phyloP scores from a whole-genome alignment of 805 yeast genomes.

The Kodamaea leandrae region DNA sequence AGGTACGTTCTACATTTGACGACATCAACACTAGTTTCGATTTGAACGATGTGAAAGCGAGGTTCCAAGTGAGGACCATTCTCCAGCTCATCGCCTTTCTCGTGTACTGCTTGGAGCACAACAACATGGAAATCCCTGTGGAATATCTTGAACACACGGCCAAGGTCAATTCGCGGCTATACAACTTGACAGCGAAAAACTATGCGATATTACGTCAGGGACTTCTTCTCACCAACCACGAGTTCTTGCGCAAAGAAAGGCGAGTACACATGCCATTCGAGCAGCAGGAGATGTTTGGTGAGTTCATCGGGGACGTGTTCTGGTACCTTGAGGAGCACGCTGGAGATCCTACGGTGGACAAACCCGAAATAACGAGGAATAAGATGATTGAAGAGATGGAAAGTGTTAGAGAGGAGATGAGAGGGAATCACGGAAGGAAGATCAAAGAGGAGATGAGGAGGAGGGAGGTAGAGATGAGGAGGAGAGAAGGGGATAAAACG shows the following conservation, averaged over 20 bases:
- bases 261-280: slow-evolving; percentile 2
- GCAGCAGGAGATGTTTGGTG: slow-evolving; percentile 10
- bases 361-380: no score
- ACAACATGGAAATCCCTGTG: slow-evolving; percentile 14
- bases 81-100: slow-evolving; percentile 14
- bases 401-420: no score
- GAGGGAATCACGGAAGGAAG: no score
- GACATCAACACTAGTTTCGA: slow-evolving; percentile 3
- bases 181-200: slow-evolving; percentile 11
- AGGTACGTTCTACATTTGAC: no score
- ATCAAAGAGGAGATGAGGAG: no score
- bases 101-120: slow-evolving; percentile 15
- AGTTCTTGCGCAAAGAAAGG: slow-evolving; percentile 4
- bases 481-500: no score
- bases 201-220: slow-evolving; percentile 22
- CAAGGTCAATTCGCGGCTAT: slow-evolving; percentile 19
- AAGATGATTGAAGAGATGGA: no score
- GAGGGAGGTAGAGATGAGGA: no score
- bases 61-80: no score
- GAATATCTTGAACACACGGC: slow-evolving; percentile 11
- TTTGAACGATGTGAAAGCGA: slow-evolving; percentile 2
- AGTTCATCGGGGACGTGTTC: no score
- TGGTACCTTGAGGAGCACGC: no score
- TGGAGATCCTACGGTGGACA: no score
- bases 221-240: slow-evolving; percentile 9